A percentile compares a stretch with the other conserved stretches of the same genome.
Evolutionary conservation across 2,329 filamentous ascomycete species (phyloP).

Genomic region (Diaporthe capsici): DNA sequence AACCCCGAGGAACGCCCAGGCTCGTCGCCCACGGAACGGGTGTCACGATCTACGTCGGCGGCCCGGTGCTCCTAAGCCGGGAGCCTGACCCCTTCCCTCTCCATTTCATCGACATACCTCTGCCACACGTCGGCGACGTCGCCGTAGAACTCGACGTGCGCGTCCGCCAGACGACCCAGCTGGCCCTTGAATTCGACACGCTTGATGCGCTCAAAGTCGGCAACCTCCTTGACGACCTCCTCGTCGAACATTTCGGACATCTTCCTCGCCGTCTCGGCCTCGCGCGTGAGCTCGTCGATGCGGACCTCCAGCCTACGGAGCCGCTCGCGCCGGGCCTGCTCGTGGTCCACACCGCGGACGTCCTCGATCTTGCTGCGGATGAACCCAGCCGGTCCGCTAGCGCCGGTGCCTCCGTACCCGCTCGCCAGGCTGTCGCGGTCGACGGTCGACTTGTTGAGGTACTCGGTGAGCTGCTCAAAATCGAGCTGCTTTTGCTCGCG

Average conservation of each 20-base stretch:
- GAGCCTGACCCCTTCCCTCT: conserved; percentile 68
- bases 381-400: conserved; percentile 82
- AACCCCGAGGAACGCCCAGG: neutral
- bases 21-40: neutral
- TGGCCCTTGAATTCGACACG: conserved; percentile 91
- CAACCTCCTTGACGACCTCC: conserved; percentile 92
- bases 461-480: conserved; percentile 95
- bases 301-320: conserved; percentile 91
- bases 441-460: conserved; percentile 89
- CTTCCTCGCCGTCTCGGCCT: conserved; percentile 89
- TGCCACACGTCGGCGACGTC: conserved; percentile 89
- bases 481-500: conserved; percentile 98
- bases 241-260: conserved; percentile 95
- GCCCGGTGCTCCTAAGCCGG: conserved; percentile 36
- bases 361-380: conserved; percentile 96
- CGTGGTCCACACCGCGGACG: conserved; percentile 95
- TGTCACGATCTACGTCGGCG: neutral
- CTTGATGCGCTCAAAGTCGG: conserved; percentile 97
- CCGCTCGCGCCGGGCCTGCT: conserved; percentile 88
- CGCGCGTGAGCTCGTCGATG: conserved; percentile 90
- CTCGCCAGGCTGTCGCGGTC: conserved; percentile 86
- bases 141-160: conserved; percentile 89
- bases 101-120: conserved; percentile 89
- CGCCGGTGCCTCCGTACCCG: conserved; percentile 62
- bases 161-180: conserved; percentile 84